These are phyloP conservation scores for Cladosporium sp. DNA, from an alignment of 2,329 filamentous ascomycete species.

Conservation along the genomic window DNA sequence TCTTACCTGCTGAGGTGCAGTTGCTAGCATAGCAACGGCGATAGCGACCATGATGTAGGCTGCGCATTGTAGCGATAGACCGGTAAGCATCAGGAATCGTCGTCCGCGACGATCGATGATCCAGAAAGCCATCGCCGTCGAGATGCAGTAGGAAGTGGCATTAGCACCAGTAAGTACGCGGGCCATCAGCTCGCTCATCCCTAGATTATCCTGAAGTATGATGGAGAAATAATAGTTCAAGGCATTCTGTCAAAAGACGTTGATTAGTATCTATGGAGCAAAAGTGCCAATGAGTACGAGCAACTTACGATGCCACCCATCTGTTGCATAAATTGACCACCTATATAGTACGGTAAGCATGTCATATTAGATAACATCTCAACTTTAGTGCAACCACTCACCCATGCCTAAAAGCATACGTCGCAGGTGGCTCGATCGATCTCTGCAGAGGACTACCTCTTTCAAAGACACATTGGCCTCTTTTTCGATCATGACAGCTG, in stretches of 20 bases:
- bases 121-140: slow-evolving; percentile 21
- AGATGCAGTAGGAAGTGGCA: slow-evolving; percentile 21
- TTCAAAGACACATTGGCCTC: slow-evolving; percentile 19
- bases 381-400: not conserved
- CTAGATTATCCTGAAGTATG: slow-evolving; percentile 21
- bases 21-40: slow-evolving; percentile 16
- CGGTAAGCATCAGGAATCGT: slow-evolving; percentile 20
- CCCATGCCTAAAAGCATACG: slow-evolving; percentile 22
- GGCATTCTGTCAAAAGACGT: slow-evolving; percentile 39
- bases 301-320: slow-evolving; percentile 40
- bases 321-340: slow-evolving; percentile 62
- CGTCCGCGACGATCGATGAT: slow-evolving; percentile 21
- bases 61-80: slow-evolving; percentile 17
- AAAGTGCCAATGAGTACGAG: too few relatives aligned
- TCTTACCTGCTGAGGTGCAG: slow-evolving; percentile 47
- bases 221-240: slow-evolving; percentile 21
- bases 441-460: slow-evolving; percentile 19
- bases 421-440: slow-evolving; percentile 19
- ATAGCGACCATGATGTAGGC: slow-evolving; percentile 22
- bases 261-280: not conserved
- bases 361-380: not conserved
- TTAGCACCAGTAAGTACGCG: slow-evolving; percentile 22
- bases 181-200: slow-evolving; percentile 20
- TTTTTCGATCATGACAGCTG: slow-evolving; percentile 19
- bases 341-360: not conserved